A percentile compares a stretch with the other conserved stretches of the same genome.
These are phyloP conservation scores for Dictyostelium purpureum DNA, from an alignment of 78 protist species.

Conservation along the genomic window DNA sequence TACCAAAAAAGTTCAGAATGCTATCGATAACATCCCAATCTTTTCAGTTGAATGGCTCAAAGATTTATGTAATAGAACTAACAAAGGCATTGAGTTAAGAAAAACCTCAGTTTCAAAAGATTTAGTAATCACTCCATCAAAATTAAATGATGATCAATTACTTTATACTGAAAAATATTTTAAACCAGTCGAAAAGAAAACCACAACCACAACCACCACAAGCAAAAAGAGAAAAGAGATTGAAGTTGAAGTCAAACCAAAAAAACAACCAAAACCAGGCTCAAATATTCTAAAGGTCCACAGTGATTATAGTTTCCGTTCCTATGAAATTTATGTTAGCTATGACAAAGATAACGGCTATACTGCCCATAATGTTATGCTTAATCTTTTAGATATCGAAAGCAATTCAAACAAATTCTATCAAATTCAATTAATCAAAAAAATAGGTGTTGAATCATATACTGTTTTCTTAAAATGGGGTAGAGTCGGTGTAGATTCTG, in stretches of 20 bases:
- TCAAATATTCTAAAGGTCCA: constrained; percentile 37
- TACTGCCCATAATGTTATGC: constrained; percentile 72
- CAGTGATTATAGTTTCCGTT: neutral
- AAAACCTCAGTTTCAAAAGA: constrained; percentile 4
- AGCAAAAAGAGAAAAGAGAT: constrained; percentile 35
- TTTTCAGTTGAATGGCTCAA: constrained; percentile 34
- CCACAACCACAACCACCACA: constrained; percentile 15
- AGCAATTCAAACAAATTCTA: constrained; percentile 65
- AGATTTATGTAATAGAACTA: constrained; percentile 36
- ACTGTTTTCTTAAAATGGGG: constrained; percentile 55
- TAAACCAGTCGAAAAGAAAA: neutral
- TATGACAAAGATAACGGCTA: constrained; percentile 42
- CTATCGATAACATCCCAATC: constrained; percentile 38
- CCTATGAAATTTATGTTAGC: constrained; percentile 51
- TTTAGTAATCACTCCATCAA: constrained; percentile 21
- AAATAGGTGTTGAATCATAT: neutral
- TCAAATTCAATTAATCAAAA: constrained; percentile 59
- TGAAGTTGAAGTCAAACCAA: neutral
- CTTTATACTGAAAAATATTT: constrained; percentile 2
- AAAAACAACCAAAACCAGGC: constrained; percentile 61
- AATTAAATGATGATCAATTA: neutral
- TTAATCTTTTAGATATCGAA: constrained; percentile 58
- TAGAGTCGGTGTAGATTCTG: constrained; percentile 34
- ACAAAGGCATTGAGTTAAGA: constrained; percentile 54
- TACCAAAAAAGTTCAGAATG: constrained; percentile 65